Evolutionary conservation across 345 rosid species (phyloP).

Genomic region (Boechera divaricarpa): DNA sequence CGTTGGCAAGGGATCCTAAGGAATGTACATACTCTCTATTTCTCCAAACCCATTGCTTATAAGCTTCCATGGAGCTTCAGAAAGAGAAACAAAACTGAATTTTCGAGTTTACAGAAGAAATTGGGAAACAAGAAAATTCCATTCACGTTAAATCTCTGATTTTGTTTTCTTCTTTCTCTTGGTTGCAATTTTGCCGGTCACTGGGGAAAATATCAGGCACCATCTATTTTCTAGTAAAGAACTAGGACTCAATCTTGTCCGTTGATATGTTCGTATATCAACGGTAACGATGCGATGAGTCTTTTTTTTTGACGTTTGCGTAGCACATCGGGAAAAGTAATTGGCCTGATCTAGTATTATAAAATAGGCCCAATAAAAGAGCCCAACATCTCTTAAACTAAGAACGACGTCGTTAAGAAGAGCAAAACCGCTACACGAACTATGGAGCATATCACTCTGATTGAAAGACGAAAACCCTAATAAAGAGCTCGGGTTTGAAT

Average conservation of each 20-base stretch:
- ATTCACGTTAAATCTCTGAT: conserved; percentile 30
- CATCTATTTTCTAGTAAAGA: conserved; percentile 16
- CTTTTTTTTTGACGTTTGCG: neutral
- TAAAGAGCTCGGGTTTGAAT: conserved; percentile 5
- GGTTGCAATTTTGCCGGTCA: conserved; percentile 23
- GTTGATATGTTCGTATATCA: neutral
- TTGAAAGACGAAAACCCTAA: conserved; percentile 35
- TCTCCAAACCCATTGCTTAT: conserved; percentile 87
- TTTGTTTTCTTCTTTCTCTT: neutral
- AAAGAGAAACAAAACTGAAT: neutral
- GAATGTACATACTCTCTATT: conserved; percentile 89
- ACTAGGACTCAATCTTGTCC: conserved; percentile 14
- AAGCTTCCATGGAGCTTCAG: conserved; percentile 69
- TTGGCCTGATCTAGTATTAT: conserved; percentile 12
- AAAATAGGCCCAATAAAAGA: too few species aligned
- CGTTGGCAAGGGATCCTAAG: conserved; percentile 90
- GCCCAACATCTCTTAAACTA: too few species aligned
- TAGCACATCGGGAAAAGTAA: conserved; percentile 27
- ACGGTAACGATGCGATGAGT: conserved; percentile 19
- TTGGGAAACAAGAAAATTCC: conserved; percentile 1
- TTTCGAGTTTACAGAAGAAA: neutral
- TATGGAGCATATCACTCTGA: neutral
- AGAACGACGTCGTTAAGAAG: too few species aligned
- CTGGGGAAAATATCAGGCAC: neutral
- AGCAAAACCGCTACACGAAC: neutral